Base-by-base conservation (phyloP, 2,329 filamentous ascomycete genomes). In the Zymoseptoria pseudotritici region DNA sequence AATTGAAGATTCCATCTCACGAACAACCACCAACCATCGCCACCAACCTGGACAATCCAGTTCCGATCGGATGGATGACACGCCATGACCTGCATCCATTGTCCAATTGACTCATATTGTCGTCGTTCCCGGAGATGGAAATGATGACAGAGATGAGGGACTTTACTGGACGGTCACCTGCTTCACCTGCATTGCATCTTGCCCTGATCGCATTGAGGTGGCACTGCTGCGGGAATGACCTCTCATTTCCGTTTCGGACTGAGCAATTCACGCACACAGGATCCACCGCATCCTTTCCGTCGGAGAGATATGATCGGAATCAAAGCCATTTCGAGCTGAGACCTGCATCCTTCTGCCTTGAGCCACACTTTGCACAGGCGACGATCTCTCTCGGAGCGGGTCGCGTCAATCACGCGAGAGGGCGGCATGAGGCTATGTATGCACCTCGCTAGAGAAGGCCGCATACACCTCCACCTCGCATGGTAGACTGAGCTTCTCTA, bases 1-100 rank as follows among this genome's bases (percentile, higher is more conserved):
- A 74, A 81, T 61, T 20, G 62, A 9, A 73, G 70, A 60, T 29
- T 29, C n/a, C n/a, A n/a, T n/a, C 26, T 29, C 26, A 29, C 26
- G 2, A 29, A 79, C 79, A 2, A 73, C 74, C 0, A 65, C 61
- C 2, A 53, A 51, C 7, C 52, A 63, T 1, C 36, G 36, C 36
- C 65, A 46, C 17, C 36, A 46, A 46, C 36, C 36, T 46, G 13
- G 36, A 46, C 36, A 42, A 17, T 42, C 36, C 36, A 17, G 36
- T 42, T 42, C 36, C 36, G 36, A 13, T 42, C 36, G 10, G 36
- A 42, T 2, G 36, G 36, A 17, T 42, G 4, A 17, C 36, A 42
- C 36, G 36, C 36, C 36, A 13, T 42, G 36, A 42, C 36, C 36
- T 42, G 36, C 36, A 13, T 17, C 17, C 36, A 46, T 46, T 46